Base-by-base conservation (phyloP, 371 early-diverging fungal genomes). In the Mortierella polycephala region DNA sequence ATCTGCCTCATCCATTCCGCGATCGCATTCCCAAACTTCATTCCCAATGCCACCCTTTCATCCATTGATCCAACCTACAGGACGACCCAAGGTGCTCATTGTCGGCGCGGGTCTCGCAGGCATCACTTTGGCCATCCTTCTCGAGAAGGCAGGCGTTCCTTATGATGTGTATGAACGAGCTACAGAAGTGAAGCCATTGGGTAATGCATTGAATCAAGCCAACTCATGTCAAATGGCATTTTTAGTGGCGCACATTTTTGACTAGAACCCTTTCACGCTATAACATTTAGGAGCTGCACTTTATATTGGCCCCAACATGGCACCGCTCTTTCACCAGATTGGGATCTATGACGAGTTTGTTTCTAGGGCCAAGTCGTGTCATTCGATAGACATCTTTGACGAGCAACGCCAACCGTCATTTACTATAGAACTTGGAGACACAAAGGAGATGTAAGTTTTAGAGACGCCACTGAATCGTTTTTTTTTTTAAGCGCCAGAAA, bases 311-410 rank as follows among this genome's bases (percentile, higher is more conserved):
- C 12, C 45, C 1, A 66, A 66, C 39, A 57, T 65, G 14, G 46
- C 62, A 0, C 61, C 72, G 13, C 18, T 71, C 49, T 71, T 71
- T 47, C 21, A 52, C 11, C 72, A 71, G 46, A 64, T 65, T n/a
- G 72, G 72, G 0, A 61, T 71, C 18, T 71, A 61, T 42, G 72
- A 71, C 8, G 66, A 71, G 40, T 62, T 61, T 46, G 18, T 62
- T 16, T 8, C n/a, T 13, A 39, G 56, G 10, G 45, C 57, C 2
- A 68, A 61, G 54, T 13, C 23, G 30, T 44, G 49, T 10, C 3
- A 40, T 23, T 54, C 49, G 18, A 57, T 68, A 42, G 57, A 57
- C 8, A 47, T 45, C 20, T 68, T 55, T 44, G 57, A 61, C 46
- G 69, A 68, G 23, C 14, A 57, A 13, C 62, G 69, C 0, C 40